phyloP scores from a whole-genome alignment of 352 stramenopile genomes.

The Thraustotheca clavata region DNA sequence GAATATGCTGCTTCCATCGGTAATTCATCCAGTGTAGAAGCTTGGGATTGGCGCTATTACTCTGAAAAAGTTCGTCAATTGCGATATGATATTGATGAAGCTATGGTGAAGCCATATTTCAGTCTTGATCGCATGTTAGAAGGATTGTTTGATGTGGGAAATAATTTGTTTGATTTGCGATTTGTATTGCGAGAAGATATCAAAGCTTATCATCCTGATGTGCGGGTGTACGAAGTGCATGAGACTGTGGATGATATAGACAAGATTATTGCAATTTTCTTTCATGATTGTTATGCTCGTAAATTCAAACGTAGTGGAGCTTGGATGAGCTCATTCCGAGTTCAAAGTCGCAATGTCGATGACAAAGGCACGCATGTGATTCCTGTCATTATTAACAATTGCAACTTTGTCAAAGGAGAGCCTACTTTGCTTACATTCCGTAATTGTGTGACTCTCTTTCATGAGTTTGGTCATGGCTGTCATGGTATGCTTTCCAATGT shows the following conservation, averaged over 20 bases:
- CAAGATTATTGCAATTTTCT: slow-evolving; percentile 45
- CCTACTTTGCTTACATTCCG: slow-evolving; percentile 47
- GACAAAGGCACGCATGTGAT: slow-evolving; percentile 31
- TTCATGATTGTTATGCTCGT: slow-evolving; percentile 56
- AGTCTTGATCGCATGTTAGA: slow-evolving; percentile 40
- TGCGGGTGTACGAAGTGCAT: slow-evolving; percentile 52
- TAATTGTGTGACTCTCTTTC: slow-evolving; percentile 39
- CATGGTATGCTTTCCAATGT: slow-evolving; percentile 54
- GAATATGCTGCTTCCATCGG: slow-evolving; percentile 36
- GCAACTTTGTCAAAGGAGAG: slow-evolving; percentile 48
- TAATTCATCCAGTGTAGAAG: slow-evolving; percentile 35
- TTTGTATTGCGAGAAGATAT: slow-evolving; percentile 39
- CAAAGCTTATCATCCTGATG: slow-evolving; percentile 49
- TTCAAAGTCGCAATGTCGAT: slow-evolving; percentile 34
- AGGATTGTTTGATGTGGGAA: slow-evolving; percentile 47
- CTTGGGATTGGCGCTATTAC: slow-evolving; percentile 69
- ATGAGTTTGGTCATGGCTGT: slow-evolving; percentile 55
- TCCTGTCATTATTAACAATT: slow-evolving; percentile 61
- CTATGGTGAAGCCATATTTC: slow-evolving; percentile 55
- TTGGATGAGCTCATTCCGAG: slow-evolving; percentile 60
- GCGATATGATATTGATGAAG: slow-evolving; percentile 61
- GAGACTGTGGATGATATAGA: slow-evolving; percentile 21
- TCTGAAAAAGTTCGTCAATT: slow-evolving; percentile 44
- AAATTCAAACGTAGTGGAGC: slow-evolving; percentile 37
- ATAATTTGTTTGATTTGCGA: slow-evolving; percentile 50